phyloP scores from a whole-genome alignment of 352 stramenopile species.

The Sclerospora graminicola region DNA sequence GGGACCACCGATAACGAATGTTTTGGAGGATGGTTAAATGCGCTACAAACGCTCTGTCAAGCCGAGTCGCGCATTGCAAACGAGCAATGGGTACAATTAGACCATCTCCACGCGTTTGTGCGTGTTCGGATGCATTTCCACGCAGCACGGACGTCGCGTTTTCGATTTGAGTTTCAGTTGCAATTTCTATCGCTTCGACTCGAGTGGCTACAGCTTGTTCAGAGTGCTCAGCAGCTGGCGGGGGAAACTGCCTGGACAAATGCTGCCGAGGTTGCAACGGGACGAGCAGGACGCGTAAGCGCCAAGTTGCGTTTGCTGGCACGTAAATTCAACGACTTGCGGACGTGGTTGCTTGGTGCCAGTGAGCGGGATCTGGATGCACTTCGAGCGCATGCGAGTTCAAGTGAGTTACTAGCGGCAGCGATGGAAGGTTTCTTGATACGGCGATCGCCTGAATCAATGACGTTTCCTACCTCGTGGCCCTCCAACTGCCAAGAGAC shows the following conservation, averaged over 20 bases:
- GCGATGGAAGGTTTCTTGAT: conserved; percentile 28
- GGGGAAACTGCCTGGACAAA: conserved; percentile 32
- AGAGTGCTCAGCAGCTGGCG: conserved; percentile 34
- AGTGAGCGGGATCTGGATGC: conserved; percentile 16
- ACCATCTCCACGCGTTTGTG: conserved; percentile 20
- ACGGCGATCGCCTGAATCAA: conserved; percentile 11
- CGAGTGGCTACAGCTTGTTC: conserved; percentile 31
- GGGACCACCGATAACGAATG: conserved; percentile 24
- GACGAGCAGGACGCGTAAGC: conserved; percentile 17
- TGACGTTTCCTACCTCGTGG: conserved; percentile 7
- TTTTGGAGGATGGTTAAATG: conserved; percentile 38
- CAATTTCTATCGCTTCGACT: conserved; percentile 26
- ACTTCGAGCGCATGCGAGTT: conserved; percentile 15
- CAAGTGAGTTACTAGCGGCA: conserved; percentile 20
- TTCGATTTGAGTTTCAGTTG: conserved; percentile 36
- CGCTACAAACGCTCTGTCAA: conserved; percentile 22
- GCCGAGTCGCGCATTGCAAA: conserved; percentile 20
- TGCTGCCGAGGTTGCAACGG: conserved; percentile 5
- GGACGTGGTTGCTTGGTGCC: conserved; percentile 20
- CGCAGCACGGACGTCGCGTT: conserved; percentile 23
- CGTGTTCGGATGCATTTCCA: conserved; percentile 24
- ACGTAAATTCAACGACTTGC: conserved; percentile 18
- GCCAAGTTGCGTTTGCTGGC: conserved; percentile 17
- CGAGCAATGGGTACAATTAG: conserved; percentile 14
- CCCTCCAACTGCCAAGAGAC: not conserved